Conservation (phyloP, 495 filamentous ascomycete species). For the Trichoderma orchidacearum region DNA sequence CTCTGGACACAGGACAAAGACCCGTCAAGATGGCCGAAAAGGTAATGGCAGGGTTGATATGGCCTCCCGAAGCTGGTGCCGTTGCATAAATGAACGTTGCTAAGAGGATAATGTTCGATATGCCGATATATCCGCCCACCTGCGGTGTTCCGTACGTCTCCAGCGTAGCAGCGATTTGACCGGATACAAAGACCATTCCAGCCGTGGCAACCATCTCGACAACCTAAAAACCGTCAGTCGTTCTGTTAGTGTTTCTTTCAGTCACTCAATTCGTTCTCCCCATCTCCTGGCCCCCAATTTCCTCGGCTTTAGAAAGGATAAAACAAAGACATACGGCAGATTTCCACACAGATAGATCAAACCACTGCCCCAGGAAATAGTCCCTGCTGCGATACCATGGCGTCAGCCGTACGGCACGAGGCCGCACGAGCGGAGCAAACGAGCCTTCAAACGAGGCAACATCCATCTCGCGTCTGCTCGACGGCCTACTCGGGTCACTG, state of each 20-base stretch:
- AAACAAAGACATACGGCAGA: slow-evolving; percentile 5
- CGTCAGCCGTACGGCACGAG: neutral
- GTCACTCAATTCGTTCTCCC: no score
- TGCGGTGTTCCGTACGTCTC: slow-evolving; percentile 13
- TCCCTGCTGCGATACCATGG: slow-evolving; percentile 1
- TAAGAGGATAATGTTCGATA: slow-evolving; percentile 31
- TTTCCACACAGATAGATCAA: slow-evolving; percentile 5
- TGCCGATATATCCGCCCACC: slow-evolving; percentile 20
- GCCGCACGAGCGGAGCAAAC: slow-evolving; percentile 1
- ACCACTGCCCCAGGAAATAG: neutral
- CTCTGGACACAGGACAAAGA: slow-evolving; percentile 31
- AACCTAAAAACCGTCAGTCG: slow-evolving; percentile 6
- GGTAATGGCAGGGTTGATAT: slow-evolving; percentile 39
- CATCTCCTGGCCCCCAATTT: no score
- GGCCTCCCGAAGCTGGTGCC: slow-evolving; percentile 35
- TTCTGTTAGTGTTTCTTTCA: no score
- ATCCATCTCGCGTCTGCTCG: neutral
- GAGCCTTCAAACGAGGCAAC: neutral
- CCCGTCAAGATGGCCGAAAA: slow-evolving; percentile 36
- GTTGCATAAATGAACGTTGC: slow-evolving; percentile 37
- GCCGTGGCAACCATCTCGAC: slow-evolving; percentile 15
- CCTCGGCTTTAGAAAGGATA: no score
- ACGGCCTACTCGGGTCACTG: no score
- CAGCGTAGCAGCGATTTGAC: slow-evolving; percentile 16
- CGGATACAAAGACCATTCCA: slow-evolving; percentile 10